phyloP scores from a whole-genome alignment of 306 rosid species.

The peach (Prunus persica) region Prunus_persica_NCBIv2 NC_034011.1:3035001-3035500 shows the following conservation, averaged over 20 bases:
- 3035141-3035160: conserved; percentile 72
- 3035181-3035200: conserved; percentile 38
- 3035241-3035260: conserved; percentile 72
- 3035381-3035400: not conserved
- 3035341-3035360: not conserved
- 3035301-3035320: conserved; percentile 74
- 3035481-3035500: not conserved
- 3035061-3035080: conserved; percentile 23
- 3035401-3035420: conserved; percentile 3
- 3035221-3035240: conserved; percentile 66
- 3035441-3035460: conserved; percentile 2
- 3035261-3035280: conserved; percentile 61
- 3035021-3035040: conserved; percentile 32
- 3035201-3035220: conserved; percentile 66
- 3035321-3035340: conserved; percentile 49
- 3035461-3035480: not conserved
- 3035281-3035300: conserved; percentile 59
- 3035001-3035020: conserved; percentile 68
- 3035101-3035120: conserved; percentile 56
- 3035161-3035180: conserved; percentile 70
- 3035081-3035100: conserved; percentile 21
- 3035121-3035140: conserved; percentile 61
- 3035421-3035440: not conserved
- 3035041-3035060: conserved; percentile 21
- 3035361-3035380: conserved; percentile 20